Percentiles rank a stretch among this genome's conserved stretches.
Evolutionary conservation across 306 rosid genomes (phyloP).

Genomic region (cucumber (Cucumis sativus)): Cucumber_9930_V3 NC_026661.2:4771001-4771500

Average conservation of each 20-base stretch:
- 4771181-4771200: too few species aligned
- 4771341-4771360: conserved; percentile 92
- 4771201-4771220: neutral
- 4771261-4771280: conserved; percentile 40
- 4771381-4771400: conserved; percentile 65
- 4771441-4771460: neutral
- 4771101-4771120: too few species aligned
- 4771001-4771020: too few species aligned
- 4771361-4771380: conserved; percentile 80
- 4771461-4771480: neutral
- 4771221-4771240: neutral
- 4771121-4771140: too few species aligned
- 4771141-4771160: too few species aligned
- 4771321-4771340: conserved; percentile 94
- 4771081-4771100: too few species aligned
- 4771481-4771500: conserved; percentile 84
- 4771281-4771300: conserved; percentile 78
- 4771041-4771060: too few species aligned
- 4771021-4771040: too few species aligned
- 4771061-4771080: too few species aligned
- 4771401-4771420: conserved; percentile 22
- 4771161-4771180: too few species aligned
- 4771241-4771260: neutral
- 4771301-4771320: conserved; percentile 90
- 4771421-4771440: neutral